Percentiles rank a stretch among this genome's conserved stretches.
phyloP scores from a whole-genome alignment of 176 grass and related monocot genomes.

The Pharus latifolius region DNA sequence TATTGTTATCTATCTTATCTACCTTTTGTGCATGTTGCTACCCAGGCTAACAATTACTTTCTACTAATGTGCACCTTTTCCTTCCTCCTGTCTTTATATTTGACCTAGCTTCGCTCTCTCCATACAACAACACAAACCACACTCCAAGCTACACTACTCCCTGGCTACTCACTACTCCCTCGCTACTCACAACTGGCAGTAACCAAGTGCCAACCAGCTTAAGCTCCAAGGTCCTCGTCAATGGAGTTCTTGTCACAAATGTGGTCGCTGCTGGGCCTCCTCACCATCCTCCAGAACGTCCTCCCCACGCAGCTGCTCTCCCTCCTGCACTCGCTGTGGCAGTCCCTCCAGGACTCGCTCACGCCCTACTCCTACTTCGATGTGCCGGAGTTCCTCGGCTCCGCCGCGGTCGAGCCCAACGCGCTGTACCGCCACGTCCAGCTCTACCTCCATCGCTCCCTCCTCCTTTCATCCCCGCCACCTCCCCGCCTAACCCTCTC shows the following conservation, averaged over 20 bases:
- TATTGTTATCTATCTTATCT: not conserved
- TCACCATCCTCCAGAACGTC: conserved; percentile 96
- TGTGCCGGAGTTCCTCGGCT: conserved; percentile 86
- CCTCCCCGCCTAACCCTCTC: conserved; percentile 84
- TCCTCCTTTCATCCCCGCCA: conserved; percentile 45
- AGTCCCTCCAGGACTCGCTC: conserved; percentile 82
- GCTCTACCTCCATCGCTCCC: conserved; percentile 89
- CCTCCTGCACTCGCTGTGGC: conserved; percentile 80
- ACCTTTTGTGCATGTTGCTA: not conserved
- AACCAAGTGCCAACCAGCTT: too few species aligned
- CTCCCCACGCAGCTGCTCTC: conserved; percentile 85
- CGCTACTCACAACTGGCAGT: not conserved
- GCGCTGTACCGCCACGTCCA: conserved; percentile 85
- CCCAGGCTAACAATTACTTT: not conserved
- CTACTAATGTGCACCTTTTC: not conserved
- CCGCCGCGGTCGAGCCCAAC: conserved; percentile 82
- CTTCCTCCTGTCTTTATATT: not conserved
- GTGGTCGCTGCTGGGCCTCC: conserved; percentile 94
- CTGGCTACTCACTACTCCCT: not conserved
- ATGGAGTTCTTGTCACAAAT: conserved; percentile 95
- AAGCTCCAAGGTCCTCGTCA: not conserved
- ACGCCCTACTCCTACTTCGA: conserved; percentile 98
- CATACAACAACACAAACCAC: conserved; percentile 18
- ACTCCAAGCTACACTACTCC: not conserved
- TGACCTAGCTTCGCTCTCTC: not conserved